Evolutionary conservation across 2,329 filamentous ascomycete genomes (phyloP).

Genomic region (Trichophyton simii): DNA sequence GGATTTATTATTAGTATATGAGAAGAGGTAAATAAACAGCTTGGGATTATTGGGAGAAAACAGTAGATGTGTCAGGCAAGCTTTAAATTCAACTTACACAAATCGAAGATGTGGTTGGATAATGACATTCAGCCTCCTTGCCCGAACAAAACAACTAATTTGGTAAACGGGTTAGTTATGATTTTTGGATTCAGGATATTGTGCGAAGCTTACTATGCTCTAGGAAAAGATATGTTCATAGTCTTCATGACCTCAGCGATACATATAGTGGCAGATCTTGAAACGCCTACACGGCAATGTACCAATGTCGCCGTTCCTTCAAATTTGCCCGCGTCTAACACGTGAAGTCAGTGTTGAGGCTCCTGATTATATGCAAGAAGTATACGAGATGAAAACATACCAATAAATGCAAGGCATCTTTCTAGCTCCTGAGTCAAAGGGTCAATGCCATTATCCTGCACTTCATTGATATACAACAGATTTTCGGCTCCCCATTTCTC

Average conservation of each 20-base stretch:
- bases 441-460: conserved; percentile 96
- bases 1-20: background rate
- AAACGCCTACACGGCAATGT: conserved; percentile 92
- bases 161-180: background rate
- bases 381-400: conserved; percentile 41
- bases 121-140: conserved; percentile 86
- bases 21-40: background rate
- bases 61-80: too few species aligned
- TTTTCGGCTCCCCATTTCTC: conserved; percentile 66
- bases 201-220: conserved; percentile 57
- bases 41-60: too few species aligned
- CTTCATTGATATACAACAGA: conserved; percentile 65
- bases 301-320: conserved; percentile 79
- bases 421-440: conserved; percentile 75
- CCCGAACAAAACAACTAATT: conserved; percentile 71
- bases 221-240: conserved; percentile 67
- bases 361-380: background rate
- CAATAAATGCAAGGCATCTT: conserved; percentile 79
- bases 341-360: background rate
- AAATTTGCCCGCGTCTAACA: conserved; percentile 60
- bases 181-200: background rate
- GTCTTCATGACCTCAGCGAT: conserved; percentile 96
- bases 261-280: conserved; percentile 88
- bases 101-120: conserved; percentile 95
- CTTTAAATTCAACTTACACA: conserved; percentile 39